Evolutionary conservation across 2,329 filamentous ascomycete genomes (phyloP), one percentile per base, ranked within the genome.

Genomic region (Trichoderma lentiforme): DNA sequence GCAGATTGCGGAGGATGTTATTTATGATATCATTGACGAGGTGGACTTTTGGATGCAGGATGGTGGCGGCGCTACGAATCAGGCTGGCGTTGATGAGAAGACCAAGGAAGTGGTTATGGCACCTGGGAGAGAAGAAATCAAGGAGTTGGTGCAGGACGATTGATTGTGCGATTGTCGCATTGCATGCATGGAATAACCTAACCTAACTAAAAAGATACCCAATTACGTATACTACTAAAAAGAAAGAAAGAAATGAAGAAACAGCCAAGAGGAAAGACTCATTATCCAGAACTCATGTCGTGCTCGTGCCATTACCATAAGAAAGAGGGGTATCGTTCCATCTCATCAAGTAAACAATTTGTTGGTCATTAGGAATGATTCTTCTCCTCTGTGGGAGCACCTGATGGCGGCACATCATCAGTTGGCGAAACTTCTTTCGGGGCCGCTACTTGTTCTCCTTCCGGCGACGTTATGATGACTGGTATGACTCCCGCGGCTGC

Each of bases 21-120:
- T 97, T 34, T 97, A 94, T 80, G 96, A 99, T 81, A 88, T 99
- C 68, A 87, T 98, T 36, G 96, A 99, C 78, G 96, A 99, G 82
- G 93, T 97, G 63, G 94, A 97, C 83, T 96, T 93, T 83, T 97
- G 90, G 91, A 86, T 91, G 80, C 89, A 93, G 78, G 93, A 94
- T 74, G 87, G 87, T 28, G 85, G 84, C 9, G 84, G 83, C 73
- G 83, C 85, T 9, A 83, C 85, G 61, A 86, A 85, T 72, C 81
- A 83, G 58, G 83, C 83, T 11, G 85, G 79, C 14, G 82, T 81
- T 15, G 85, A 82, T 62, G 83, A 81, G 36, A 85, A 85, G 77
- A 83, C 82, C 67, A 81, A 84, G 43, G 82, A 81, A 21, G 81
- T 81, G 0, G 82, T 82, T 32, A 82, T 83, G 78, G 84, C 80